Evolutionary conservation across 1,284 basidiomycete genomes (phyloP).

Genomic region (Apiotrichum gamsii): DNA sequence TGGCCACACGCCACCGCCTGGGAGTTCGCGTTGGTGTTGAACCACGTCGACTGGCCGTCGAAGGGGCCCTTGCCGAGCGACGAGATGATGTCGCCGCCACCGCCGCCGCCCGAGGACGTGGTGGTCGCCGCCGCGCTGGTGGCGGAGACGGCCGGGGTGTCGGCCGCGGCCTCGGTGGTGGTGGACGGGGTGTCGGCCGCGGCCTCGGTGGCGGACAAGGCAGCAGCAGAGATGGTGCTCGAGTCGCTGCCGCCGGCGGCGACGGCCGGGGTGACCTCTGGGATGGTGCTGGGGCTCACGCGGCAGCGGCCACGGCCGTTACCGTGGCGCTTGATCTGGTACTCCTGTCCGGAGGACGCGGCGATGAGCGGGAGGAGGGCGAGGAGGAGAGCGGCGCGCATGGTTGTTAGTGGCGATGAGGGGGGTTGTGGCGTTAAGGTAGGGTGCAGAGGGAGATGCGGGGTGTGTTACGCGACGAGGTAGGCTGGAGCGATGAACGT

Average conservation of each 20-base stretch:
- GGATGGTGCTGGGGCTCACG: not conserved
- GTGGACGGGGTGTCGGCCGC: not conserved
- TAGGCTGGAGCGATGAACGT: not conserved
- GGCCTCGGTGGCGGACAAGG: too few relatives aligned
- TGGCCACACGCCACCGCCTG: too few relatives aligned
- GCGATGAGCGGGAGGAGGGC: slow-evolving; percentile 13
- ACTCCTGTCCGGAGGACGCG: not conserved
- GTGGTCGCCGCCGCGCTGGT: too few relatives aligned
- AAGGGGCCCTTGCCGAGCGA: slow-evolving; percentile 35
- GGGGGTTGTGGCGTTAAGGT: not conserved
- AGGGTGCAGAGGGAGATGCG: too few relatives aligned
- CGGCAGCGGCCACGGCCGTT: too few relatives aligned
- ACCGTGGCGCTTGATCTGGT: not conserved
- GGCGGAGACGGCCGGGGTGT: too few relatives aligned
- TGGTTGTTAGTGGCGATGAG: not conserved
- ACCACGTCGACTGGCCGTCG: slow-evolving; percentile 41
- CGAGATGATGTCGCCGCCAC: not conserved
- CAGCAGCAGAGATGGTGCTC: not conserved
- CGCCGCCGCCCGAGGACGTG: too few relatives aligned
- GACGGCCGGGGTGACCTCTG: too few relatives aligned
- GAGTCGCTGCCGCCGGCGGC: not conserved
- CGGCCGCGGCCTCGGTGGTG: not conserved
- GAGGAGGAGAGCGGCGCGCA: slow-evolving; percentile 13
- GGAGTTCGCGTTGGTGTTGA: slow-evolving; percentile 17
- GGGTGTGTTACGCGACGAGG: not conserved